Evolutionary conservation across 1,139 yeast species (phyloP).

Genomic region (Hemisphaericaspora subhashii): DNA sequence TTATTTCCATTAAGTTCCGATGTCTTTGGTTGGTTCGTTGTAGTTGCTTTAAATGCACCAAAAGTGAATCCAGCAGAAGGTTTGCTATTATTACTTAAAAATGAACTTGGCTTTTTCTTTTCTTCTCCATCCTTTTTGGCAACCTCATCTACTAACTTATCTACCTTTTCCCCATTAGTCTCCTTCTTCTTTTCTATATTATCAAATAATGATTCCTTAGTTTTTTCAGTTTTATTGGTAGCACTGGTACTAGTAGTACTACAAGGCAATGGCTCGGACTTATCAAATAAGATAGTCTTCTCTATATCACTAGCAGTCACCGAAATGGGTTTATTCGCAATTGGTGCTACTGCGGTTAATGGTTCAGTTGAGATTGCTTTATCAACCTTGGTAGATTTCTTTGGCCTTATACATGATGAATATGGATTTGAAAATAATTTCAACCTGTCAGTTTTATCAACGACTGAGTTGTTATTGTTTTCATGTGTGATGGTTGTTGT

Average conservation of each 20-base stretch:
- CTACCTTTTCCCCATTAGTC: neutral
- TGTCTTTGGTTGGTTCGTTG: too few relatives aligned
- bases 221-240: too few relatives aligned
- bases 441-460: conserved; percentile 3
- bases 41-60: conserved; percentile 2
- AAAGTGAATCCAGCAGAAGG: conserved; percentile 1
- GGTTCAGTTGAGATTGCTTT: neutral
- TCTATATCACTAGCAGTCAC: conserved; percentile 39
- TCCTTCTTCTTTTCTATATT: neutral
- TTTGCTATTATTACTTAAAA: neutral
- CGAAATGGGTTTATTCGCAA: conserved; percentile 2
- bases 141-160: neutral
- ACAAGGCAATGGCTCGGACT: conserved; percentile 27
- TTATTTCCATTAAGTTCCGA: too few relatives aligned
- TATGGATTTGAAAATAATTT: conserved; percentile 16
- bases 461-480: neutral
- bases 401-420: conserved; percentile 9
- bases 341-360: neutral
- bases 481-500: neutral
- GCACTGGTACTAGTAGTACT: too few relatives aligned
- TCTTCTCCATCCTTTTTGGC: neutral
- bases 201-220: neutral
- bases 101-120: neutral
- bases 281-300: conserved; percentile 37
- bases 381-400: conserved; percentile 3